Percentiles rank a stretch among this genome's conserved stretches.
Evolutionary conservation across 108 stramenopile genomes (phyloP).

Genomic region (Asterionellopsis glacialis): DNA sequence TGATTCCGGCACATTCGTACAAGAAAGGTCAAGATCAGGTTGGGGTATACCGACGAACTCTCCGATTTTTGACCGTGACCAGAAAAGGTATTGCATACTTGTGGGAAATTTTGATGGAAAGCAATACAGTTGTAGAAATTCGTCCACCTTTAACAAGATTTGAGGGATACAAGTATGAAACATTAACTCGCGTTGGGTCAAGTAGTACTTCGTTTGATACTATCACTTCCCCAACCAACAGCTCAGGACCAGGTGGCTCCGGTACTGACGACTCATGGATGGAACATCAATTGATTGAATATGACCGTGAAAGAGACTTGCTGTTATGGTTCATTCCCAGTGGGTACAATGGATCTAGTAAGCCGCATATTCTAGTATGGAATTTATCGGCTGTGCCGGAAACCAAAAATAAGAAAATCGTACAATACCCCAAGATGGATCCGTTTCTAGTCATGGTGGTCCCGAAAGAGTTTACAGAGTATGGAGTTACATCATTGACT

Average conservation of each 20-base stretch:
- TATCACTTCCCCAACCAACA: not conserved
- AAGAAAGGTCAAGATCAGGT: slow-evolving; percentile 3
- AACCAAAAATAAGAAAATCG: slow-evolving; percentile 1
- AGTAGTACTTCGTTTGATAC: not conserved
- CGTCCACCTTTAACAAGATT: slow-evolving; percentile 40
- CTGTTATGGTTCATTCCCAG: slow-evolving; percentile 55
- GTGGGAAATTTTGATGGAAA: slow-evolving; percentile 30
- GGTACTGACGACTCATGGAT: slow-evolving; percentile 6
- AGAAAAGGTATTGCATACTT: slow-evolving; percentile 55
- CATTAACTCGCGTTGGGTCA: not conserved
- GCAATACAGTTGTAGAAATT: slow-evolving; percentile 30
- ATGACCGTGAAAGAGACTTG: slow-evolving; percentile 60
- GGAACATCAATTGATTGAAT: slow-evolving; percentile 44
- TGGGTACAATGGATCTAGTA: slow-evolving; percentile 6
- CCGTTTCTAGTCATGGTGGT: slow-evolving; percentile 4
- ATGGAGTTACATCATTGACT: slow-evolving; percentile 13
- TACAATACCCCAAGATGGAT: not conserved
- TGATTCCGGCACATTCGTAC: slow-evolving; percentile 49
- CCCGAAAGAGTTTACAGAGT: not conserved
- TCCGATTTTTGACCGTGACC: slow-evolving; percentile 41
- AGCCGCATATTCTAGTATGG: slow-evolving; percentile 39
- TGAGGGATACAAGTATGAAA: slow-evolving; percentile 24
- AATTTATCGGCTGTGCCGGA: slow-evolving; percentile 14
- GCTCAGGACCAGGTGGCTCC: not conserved
- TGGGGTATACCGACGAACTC: not conserved